A percentile compares a stretch with the other conserved stretches of the same genome.
These are phyloP conservation scores for Plantago coronopus DNA, from an alignment of 305 asterid species.

Conservation along the genomic window DNA sequence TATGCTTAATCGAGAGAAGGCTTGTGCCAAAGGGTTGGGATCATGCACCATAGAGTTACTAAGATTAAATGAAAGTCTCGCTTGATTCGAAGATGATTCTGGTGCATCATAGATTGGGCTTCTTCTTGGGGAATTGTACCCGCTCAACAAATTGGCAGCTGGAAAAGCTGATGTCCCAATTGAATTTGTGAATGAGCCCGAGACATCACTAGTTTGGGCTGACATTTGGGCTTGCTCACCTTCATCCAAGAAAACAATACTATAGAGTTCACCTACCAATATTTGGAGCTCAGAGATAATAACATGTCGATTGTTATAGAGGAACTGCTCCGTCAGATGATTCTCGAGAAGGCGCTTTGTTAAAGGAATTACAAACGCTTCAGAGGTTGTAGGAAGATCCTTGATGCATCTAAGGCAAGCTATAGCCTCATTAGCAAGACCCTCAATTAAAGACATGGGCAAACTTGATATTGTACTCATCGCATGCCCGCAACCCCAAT, in stretches of 20 bases:
- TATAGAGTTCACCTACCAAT: constrained; percentile 31
- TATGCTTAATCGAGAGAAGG: constrained; percentile 16
- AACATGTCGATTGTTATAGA: constrained; percentile 19
- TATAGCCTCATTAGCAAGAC: constrained; percentile 57
- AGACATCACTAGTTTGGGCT: not conserved
- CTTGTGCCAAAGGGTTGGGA: not conserved
- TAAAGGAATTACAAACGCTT: constrained; percentile 32
- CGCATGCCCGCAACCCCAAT: constrained; percentile 27
- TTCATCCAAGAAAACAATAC: constrained; percentile 34
- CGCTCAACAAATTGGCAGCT: not conserved
- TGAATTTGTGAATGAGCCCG: not conserved
- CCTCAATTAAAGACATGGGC: constrained; percentile 32
- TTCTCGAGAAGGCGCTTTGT: constrained; percentile 28
- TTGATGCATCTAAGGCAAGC: constrained; percentile 43
- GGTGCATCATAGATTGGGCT: not conserved
- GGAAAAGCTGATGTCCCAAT: not conserved
- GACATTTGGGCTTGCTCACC: constrained; percentile 17
- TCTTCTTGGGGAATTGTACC: no score
- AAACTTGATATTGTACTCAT: constrained; percentile 30
- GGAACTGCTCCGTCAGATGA: constrained; percentile 28
- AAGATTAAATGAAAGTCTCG: not conserved
- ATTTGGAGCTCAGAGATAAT: constrained; percentile 25
- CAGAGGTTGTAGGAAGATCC: constrained; percentile 6
- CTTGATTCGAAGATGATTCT: constrained; percentile 8
- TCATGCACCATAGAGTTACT: constrained; percentile 10